Percentiles rank a stretch among this genome's conserved stretches.
Conservation (phyloP, 495 filamentous ascomycete genomes). For the Aspergillus conjunctus region DNA sequence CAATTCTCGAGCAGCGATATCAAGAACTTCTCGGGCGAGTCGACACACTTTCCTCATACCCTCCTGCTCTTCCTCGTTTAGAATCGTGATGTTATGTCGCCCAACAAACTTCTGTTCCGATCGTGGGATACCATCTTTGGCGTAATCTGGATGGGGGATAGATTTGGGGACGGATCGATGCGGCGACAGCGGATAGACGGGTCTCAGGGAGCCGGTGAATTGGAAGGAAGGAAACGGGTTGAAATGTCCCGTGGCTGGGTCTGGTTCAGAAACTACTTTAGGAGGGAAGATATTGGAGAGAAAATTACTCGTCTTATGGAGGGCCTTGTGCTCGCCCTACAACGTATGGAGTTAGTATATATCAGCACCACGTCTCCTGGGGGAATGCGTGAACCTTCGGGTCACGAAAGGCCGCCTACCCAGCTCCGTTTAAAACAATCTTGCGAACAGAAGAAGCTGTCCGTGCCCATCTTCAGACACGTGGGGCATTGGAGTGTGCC, state of each 20-base stretch:
- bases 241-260: slow-evolving; percentile 83
- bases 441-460: slow-evolving; percentile 96
- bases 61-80: slow-evolving; percentile 76
- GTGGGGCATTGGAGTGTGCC: slow-evolving; percentile 89
- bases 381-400: slow-evolving; percentile 31
- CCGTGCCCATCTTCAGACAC: slow-evolving; percentile 85
- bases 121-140: slow-evolving; percentile 76
- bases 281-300: slow-evolving; percentile 53
- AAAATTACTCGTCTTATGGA: slow-evolving; percentile 85
- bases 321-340: slow-evolving; percentile 79
- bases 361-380: background rate
- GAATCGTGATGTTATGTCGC: slow-evolving; percentile 75
- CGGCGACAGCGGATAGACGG: slow-evolving; percentile 85
- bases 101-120: slow-evolving; percentile 73
- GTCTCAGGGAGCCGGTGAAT: slow-evolving; percentile 79
- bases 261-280: slow-evolving; percentile 79
- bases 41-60: slow-evolving; percentile 94
- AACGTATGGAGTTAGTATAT: slow-evolving; percentile 6
- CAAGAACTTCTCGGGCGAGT: slow-evolving; percentile 86
- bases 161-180: slow-evolving; percentile 72
- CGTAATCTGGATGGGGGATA: slow-evolving; percentile 85
- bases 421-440: slow-evolving; percentile 99
- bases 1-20: slow-evolving; percentile 79
- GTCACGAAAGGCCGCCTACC: slow-evolving; percentile 60
- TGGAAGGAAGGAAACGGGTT: slow-evolving; percentile 88